These are phyloP conservation scores for Loxodes magnus DNA, from an alignment of 73 alveolate species.

Conservation along the genomic window DNA sequence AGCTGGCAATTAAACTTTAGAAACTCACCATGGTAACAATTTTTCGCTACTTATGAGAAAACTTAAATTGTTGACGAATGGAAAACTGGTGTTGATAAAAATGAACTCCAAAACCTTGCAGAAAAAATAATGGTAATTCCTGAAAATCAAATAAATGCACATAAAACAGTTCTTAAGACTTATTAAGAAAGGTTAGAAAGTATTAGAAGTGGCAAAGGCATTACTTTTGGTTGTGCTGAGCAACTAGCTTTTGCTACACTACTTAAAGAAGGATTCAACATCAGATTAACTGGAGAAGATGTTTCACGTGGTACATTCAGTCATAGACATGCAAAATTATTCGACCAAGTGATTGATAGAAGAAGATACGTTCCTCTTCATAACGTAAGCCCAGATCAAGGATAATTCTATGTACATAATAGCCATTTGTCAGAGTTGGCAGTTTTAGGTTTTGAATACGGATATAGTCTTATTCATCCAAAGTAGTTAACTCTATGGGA, in stretches of 20 bases:
- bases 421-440: constrained; percentile 57
- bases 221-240: constrained; percentile 92
- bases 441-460: constrained; percentile 56
- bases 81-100: constrained; percentile 58
- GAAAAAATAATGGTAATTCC: constrained; percentile 49
- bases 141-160: constrained; percentile 39
- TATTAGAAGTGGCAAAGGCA: constrained; percentile 73
- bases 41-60: background rate
- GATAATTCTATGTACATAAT: constrained; percentile 39
- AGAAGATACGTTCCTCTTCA: constrained; percentile 26
- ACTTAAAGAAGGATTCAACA: constrained; percentile 67
- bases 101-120: constrained; percentile 36
- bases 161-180: constrained; percentile 50
- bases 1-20: constrained; percentile 1
- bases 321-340: constrained; percentile 78
- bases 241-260: constrained; percentile 90
- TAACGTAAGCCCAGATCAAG: constrained; percentile 14
- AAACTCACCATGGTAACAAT: background rate
- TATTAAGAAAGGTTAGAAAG: constrained; percentile 45
- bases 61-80: constrained; percentile 26
- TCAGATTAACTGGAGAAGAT: constrained; percentile 87
- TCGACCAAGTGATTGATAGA: constrained; percentile 47
- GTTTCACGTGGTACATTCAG: constrained; percentile 96
- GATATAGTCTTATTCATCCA: constrained; percentile 63
- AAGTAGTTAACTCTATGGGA: constrained; percentile 81